Evolutionary conservation across 371 early-diverging fungal species (phyloP), one percentile per base, ranked within the genome.

Genomic region (Rhizomucor pusillus): DNA sequence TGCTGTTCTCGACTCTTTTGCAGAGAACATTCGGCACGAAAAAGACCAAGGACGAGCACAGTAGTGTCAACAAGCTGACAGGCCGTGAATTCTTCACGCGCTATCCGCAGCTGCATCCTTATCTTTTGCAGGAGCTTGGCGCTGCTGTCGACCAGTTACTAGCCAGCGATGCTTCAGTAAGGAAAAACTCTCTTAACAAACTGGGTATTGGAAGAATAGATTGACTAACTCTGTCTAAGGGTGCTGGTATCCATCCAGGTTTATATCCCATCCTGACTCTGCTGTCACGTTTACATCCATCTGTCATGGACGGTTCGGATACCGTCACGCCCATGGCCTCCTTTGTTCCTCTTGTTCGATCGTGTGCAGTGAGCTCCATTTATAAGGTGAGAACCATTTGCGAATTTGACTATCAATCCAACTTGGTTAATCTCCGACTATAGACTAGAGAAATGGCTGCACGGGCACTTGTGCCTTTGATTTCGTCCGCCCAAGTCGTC

Each of bases 21-120:
- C 88, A 86, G 18, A 80, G 94, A 54, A 84, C 88, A 7, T 88
- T 95, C 66, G 97, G 97, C 3, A 84, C 83, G 35, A 93, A 90
- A 62, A 80, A 82, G 50, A 82, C 77, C 0, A 76, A 79, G 29
- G 90, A 90, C 51, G 89, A 91, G 46, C 81, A 85, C 34, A 72
- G 84, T 60, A 69, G 65, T 3, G 77, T 89, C 53, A 92, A 94
- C 55, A 81, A 86, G n/a, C 77, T 94, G 34, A 90, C 93, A 1
- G 90, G 87, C 1, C 84, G 90, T 14, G 96, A 95, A 66, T 91
- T 97, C 65, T 95, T 97, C 75, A 78, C 89, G 1, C 84, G 92
- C 12, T 92, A 87, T 64, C 92, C 93, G 3, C 77, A 79, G 1
- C 73, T 97, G 13, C 87, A 89, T 47, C 80, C 85, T 5, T 88